A percentile compares a stretch with the other conserved stretches of the same genome.
phyloP scores from a whole-genome alignment of 257 asterid species.

The Forsythia suspensa region DNA sequence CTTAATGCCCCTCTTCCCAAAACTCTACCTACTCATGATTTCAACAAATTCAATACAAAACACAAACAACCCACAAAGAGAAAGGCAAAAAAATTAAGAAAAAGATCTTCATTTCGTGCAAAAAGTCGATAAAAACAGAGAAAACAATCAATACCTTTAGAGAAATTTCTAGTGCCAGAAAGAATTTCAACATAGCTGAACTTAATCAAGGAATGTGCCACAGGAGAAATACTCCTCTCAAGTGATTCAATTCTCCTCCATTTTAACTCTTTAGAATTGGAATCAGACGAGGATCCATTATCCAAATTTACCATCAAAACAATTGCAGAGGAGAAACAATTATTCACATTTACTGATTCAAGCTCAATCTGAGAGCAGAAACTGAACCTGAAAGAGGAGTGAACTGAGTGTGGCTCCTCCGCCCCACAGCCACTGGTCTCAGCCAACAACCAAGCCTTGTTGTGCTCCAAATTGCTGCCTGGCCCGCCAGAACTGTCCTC shows the following conservation, averaged over 20 bases:
- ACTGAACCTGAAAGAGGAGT: conserved; percentile 90
- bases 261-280: conserved; percentile 54
- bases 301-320: conserved; percentile 93
- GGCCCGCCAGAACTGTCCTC: conserved; percentile 19
- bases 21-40: conserved; percentile 61
- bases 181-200: conserved; percentile 68
- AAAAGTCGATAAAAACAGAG: background rate
- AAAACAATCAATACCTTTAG: conserved; percentile 49
- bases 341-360: conserved; percentile 63
- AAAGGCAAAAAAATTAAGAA: background rate
- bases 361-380: conserved; percentile 87
- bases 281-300: conserved; percentile 60
- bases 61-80: background rate
- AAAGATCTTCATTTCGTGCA: background rate
- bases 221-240: conserved; percentile 83
- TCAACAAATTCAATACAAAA: conserved; percentile 20
- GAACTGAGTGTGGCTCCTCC: conserved; percentile 79
- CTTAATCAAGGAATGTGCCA: conserved; percentile 70
- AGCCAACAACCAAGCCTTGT: conserved; percentile 90
- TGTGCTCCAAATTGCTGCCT: conserved; percentile 48
- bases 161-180: conserved; percentile 66
- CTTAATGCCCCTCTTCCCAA: conserved; percentile 91
- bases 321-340: conserved; percentile 50
- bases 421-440: conserved; percentile 77
- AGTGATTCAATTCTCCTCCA: conserved; percentile 81